Percentiles rank a stretch among this genome's conserved stretches.
phyloP scores from a whole-genome alignment of 2,329 filamentous ascomycete species.

The Fusarium falciforme region DNA sequence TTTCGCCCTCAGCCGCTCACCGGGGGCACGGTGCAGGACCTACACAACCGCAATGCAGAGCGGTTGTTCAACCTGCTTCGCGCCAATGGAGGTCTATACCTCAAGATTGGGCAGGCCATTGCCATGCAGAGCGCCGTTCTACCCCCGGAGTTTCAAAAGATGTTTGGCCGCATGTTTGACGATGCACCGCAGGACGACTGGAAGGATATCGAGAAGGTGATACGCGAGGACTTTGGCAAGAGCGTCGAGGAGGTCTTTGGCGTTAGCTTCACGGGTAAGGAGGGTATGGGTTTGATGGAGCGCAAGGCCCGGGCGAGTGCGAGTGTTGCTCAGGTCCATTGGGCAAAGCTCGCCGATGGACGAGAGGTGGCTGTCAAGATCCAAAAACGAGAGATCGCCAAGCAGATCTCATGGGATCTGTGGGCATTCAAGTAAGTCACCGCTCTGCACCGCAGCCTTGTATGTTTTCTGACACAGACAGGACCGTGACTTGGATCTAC shows the following conservation, averaged over 20 bases:
- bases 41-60: slow-evolving; percentile 87
- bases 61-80: slow-evolving; percentile 84
- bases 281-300: slow-evolving; percentile 74
- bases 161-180: slow-evolving; percentile 98
- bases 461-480: slow-evolving; percentile 47
- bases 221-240: slow-evolving; percentile 88
- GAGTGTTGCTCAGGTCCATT: slow-evolving; percentile 96
- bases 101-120: slow-evolving; percentile 98
- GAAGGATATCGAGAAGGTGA: slow-evolving; percentile 85
- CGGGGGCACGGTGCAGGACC: slow-evolving; percentile 77
- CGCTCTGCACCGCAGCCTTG: neutral
- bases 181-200: slow-evolving; percentile 94
- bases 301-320: slow-evolving; percentile 77
- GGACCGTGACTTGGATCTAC: slow-evolving; percentile 84
- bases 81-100: slow-evolving; percentile 89
- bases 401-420: slow-evolving; percentile 93
- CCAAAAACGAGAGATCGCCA: slow-evolving; percentile 92
- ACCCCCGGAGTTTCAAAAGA: slow-evolving; percentile 93
- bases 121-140: slow-evolving; percentile 97
- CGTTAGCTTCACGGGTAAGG: slow-evolving; percentile 80
- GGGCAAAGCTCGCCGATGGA: slow-evolving; percentile 87
- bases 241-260: slow-evolving; percentile 92
- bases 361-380: slow-evolving; percentile 95
- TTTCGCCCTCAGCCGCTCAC: slow-evolving; percentile 84
- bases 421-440: slow-evolving; percentile 88